phyloP scores from a whole-genome alignment of 2,329 filamentous ascomycete genomes.

The Microsporum audouinii region DNA sequence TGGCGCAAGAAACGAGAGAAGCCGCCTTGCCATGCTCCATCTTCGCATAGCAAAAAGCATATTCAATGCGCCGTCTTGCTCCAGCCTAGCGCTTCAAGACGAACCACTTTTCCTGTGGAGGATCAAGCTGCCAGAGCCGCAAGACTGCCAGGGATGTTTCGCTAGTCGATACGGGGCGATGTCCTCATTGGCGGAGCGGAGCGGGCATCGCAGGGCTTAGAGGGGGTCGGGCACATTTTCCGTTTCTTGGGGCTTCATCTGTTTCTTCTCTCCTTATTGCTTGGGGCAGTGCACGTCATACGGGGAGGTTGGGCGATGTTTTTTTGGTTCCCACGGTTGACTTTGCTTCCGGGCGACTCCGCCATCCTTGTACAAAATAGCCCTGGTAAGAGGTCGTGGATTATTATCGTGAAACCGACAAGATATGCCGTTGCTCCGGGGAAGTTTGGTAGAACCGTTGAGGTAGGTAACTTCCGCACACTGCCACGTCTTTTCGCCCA shows the following conservation, averaged over 20 bases:
- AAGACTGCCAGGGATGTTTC: neutral
- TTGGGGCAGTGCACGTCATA: neutral
- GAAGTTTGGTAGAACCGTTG: too few species aligned
- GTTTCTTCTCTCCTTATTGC: neutral
- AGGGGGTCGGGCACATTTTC: neutral
- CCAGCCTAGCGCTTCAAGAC: too few species aligned
- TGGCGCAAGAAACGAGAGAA: too few species aligned
- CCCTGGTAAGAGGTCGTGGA: too few species aligned
- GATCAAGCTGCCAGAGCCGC: too few species aligned
- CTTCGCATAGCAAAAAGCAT: too few species aligned
- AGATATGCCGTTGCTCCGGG: too few species aligned
- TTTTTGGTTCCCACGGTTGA: neutral
- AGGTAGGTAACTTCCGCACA: neutral
- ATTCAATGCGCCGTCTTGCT: neutral
- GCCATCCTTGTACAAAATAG: too few species aligned
- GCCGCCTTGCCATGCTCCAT: too few species aligned
- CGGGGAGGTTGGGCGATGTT: neutral
- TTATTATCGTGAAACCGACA: too few species aligned
- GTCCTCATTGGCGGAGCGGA: neutral
- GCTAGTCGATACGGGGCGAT: neutral
- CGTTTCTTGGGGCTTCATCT: neutral
- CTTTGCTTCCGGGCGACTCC: neutral
- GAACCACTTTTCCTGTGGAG: too few species aligned
- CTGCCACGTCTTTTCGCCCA: neutral
- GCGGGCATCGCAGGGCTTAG: neutral